phyloP scores from a whole-genome alignment of 2,329 filamentous ascomycete genomes.

The Calonectria pseudoreteaudii region DNA sequence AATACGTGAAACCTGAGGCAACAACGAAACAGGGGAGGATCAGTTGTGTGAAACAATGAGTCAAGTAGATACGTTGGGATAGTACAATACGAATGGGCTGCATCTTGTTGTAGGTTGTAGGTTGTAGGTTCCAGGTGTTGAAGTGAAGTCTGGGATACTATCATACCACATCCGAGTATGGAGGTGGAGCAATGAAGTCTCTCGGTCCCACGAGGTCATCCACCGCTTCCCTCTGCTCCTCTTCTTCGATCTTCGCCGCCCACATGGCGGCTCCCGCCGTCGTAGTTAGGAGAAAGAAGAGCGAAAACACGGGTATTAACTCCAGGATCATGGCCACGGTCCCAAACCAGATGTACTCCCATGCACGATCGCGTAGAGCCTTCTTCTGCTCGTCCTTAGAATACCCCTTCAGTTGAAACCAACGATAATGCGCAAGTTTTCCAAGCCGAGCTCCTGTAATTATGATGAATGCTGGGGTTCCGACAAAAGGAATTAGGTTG shows the following conservation, averaged over 20 bases:
- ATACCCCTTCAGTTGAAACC: constrained; percentile 84
- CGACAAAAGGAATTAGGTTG: constrained; percentile 87
- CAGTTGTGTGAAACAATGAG: background rate
- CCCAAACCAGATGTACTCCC: constrained; percentile 96
- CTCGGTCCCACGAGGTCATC: constrained; percentile 24
- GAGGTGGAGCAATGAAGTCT: constrained; percentile 39
- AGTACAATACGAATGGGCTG: no score
- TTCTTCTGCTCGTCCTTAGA: constrained; percentile 78
- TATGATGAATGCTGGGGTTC: constrained; percentile 86
- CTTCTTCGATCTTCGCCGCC: constrained; percentile 81
- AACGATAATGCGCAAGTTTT: constrained; percentile 90
- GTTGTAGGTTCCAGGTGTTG: background rate
- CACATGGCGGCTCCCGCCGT: constrained; percentile 88
- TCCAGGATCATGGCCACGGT: constrained; percentile 86
- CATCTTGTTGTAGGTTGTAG: background rate
- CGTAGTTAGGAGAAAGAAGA: constrained; percentile 92
- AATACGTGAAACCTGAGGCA: background rate
- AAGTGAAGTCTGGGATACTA: background rate
- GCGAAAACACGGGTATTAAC: constrained; percentile 89
- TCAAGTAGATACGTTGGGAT: background rate
- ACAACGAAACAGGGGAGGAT: background rate
- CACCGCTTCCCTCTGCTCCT: constrained; percentile 47
- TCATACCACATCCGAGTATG: constrained; percentile 44
- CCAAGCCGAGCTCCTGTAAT: constrained; percentile 89
- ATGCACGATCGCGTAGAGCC: constrained; percentile 74